Conservation (phyloP, 1,284 basidiomycete genomes). For the Irpex rosettiformis region DNA sequence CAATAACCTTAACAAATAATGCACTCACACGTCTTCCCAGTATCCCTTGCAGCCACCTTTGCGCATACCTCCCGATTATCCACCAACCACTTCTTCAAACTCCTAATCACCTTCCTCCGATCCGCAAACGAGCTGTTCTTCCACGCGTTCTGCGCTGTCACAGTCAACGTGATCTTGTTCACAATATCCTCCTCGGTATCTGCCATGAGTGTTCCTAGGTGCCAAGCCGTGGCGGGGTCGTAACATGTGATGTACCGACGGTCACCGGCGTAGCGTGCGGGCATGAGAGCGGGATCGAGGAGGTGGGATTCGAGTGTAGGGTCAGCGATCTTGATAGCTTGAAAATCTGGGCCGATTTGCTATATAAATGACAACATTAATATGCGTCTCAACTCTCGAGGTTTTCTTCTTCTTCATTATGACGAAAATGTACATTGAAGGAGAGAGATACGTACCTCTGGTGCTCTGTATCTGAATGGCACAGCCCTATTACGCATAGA, state of each 20-base stretch:
- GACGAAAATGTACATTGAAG: conserved; percentile 21
- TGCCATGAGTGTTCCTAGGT: conserved; percentile 68
- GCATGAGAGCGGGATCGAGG: conserved; percentile 50
- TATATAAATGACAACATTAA: conserved; percentile 15
- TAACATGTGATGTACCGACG: conserved; percentile 82
- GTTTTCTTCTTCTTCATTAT: too few species aligned
- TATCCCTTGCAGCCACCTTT: conserved; percentile 89
- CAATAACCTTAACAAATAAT: too few species aligned
- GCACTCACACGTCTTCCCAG: conserved; percentile 93
- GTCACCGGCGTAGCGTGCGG: conserved; percentile 44
- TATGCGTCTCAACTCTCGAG: too few species aligned
- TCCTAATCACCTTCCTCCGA: conserved; percentile 78
- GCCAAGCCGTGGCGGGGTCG: conserved; percentile 85
- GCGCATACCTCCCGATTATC: conserved; percentile 85
- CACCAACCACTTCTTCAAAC: conserved; percentile 87
- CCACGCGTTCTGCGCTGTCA: conserved; percentile 72
- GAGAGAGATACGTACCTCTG: conserved; percentile 45
- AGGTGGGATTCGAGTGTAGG: conserved; percentile 64
- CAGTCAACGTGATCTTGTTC: conserved; percentile 66
- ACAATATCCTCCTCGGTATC: conserved; percentile 68
- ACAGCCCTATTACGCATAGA: conserved; percentile 69
- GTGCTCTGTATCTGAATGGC: conserved; percentile 53
- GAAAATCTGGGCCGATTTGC: conserved; percentile 55
- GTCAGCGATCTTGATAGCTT: conserved; percentile 49
- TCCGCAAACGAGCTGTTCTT: conserved; percentile 70